Evolutionary conservation across 345 rosid genomes (phyloP).

Genomic region (Populus nigra): DNA sequence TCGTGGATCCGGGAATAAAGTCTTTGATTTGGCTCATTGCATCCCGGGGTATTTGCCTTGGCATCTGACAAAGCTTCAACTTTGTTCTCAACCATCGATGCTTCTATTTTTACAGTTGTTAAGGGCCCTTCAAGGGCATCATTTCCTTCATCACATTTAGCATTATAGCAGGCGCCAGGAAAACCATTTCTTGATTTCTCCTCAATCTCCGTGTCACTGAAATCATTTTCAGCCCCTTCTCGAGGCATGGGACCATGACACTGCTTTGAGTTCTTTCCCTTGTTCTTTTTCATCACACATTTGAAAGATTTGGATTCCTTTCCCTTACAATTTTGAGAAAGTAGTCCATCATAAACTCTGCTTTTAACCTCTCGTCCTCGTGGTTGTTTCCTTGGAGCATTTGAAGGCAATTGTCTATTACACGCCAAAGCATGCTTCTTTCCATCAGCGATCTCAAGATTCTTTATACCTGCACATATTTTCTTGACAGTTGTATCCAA

Average conservation of each 20-base stretch:
- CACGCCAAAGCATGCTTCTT: constrained; percentile 37
- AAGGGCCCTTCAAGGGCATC: constrained; percentile 7
- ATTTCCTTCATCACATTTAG: constrained; percentile 9
- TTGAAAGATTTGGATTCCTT: constrained; percentile 31
- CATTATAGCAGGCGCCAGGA: constrained; percentile 17
- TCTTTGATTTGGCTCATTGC: neutral
- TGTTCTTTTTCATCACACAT: constrained; percentile 36
- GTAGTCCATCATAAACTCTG: constrained; percentile 71
- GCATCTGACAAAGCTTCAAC: constrained; percentile 18
- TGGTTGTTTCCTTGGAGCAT: constrained; percentile 41
- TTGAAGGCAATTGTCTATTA: constrained; percentile 30
- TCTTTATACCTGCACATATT: constrained; percentile 59
- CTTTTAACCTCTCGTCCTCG: constrained; percentile 80
- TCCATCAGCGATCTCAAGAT: constrained; percentile 54
- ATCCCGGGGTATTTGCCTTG: constrained; percentile 3
- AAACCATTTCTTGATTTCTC: constrained; percentile 29
- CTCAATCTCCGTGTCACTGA: constrained; percentile 36
- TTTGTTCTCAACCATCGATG: constrained; percentile 18
- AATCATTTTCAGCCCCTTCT: constrained; percentile 32
- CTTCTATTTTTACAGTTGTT: constrained; percentile 6
- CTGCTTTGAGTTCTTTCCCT: constrained; percentile 15
- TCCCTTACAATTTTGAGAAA: constrained; percentile 32
- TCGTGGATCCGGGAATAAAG: neutral
- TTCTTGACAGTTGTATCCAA: constrained; percentile 43
- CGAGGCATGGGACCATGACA: constrained; percentile 11